A percentile compares a stretch with the other conserved stretches of the same genome.
phyloP scores from a whole-genome alignment of 345 rosid genomes.

The Bruguiera gymnorhiza region DNA sequence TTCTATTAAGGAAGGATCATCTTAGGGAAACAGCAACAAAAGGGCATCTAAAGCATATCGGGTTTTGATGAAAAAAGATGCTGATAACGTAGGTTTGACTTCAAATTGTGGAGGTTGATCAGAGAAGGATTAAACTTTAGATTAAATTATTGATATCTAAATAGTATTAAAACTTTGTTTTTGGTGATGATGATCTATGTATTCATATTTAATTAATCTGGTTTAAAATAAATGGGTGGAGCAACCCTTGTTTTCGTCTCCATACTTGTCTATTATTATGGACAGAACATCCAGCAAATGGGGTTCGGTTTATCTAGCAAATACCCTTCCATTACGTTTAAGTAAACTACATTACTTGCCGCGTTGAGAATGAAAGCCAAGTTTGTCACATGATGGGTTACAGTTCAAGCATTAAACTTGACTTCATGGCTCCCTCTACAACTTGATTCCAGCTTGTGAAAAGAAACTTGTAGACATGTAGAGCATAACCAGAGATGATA shows the following conservation, averaged over 20 bases:
- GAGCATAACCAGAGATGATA: too few relatives aligned
- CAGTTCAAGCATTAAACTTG: neutral
- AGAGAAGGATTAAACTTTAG: conserved; percentile 9
- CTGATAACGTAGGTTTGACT: conserved; percentile 45
- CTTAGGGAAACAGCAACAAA: conserved; percentile 7
- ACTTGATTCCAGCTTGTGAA: too few relatives aligned
- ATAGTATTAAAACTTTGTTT: conserved; percentile 8
- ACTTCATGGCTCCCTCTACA: neutral
- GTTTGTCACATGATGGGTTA: too few relatives aligned
- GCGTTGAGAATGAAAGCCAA: conserved; percentile 4
- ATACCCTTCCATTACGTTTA: neutral
- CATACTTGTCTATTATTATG: conserved; percentile 48
- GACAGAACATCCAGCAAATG: conserved; percentile 35
- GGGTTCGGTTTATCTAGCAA: conserved; percentile 7
- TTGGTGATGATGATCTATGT: conserved; percentile 28
- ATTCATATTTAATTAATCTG: conserved; percentile 6
- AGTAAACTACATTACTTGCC: neutral
- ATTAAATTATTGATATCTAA: conserved; percentile 18
- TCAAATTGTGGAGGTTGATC: conserved; percentile 25
- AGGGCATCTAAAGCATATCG: conserved; percentile 1
- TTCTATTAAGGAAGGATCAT: neutral
- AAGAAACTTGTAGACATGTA: too few relatives aligned
- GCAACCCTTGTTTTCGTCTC: conserved; percentile 41
- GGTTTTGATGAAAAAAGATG: conserved; percentile 21
- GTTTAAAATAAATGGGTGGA: conserved; percentile 35